phyloP scores from a whole-genome alignment of 805 yeast species.

The Nakazawaea populi region DNA sequence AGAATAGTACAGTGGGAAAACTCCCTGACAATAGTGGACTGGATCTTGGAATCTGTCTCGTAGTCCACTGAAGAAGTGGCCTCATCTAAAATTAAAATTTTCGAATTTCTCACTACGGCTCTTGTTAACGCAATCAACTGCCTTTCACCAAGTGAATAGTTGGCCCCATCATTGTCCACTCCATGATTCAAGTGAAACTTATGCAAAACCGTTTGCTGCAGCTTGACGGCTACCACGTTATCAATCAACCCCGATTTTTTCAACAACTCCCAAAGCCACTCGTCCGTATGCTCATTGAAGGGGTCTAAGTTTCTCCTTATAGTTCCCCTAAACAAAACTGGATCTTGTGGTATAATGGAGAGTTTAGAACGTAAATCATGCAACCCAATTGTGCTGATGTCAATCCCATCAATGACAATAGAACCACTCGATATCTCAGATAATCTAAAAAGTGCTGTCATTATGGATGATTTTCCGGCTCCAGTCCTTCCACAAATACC shows the following conservation, averaged over 20 bases:
- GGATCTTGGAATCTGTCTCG: slow-evolving; percentile 66
- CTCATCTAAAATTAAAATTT: slow-evolving; percentile 63
- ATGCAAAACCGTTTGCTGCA: slow-evolving; percentile 32
- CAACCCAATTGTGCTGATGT: slow-evolving; percentile 46
- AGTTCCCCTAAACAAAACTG: slow-evolving; percentile 56
- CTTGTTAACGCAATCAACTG: slow-evolving; percentile 66
- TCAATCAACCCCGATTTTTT: slow-evolving; percentile 53
- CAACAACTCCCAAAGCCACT: slow-evolving; percentile 52
- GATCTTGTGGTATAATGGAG: slow-evolving; percentile 70
- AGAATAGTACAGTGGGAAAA: slow-evolving; percentile 60
- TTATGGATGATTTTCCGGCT: slow-evolving; percentile 71
- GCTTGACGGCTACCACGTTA: slow-evolving; percentile 25
- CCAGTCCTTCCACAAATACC: slow-evolving; percentile 92
- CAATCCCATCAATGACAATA: slow-evolving; percentile 53
- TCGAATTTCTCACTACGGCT: slow-evolving; percentile 60
- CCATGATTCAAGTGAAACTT: slow-evolving; percentile 57
- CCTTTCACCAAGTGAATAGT: slow-evolving; percentile 68
- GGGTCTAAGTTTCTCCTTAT: slow-evolving; percentile 61
- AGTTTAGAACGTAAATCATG: slow-evolving; percentile 49
- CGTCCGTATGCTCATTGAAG: slow-evolving; percentile 44
- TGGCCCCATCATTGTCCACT: slow-evolving; percentile 65
- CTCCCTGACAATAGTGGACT: slow-evolving; percentile 50
- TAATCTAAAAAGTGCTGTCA: slow-evolving; percentile 57
- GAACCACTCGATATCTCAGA: slow-evolving; percentile 44
- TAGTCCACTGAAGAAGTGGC: slow-evolving; percentile 76